phyloP scores from a whole-genome alignment of 2,329 filamentous ascomycete genomes.

The Rhynchosporium agropyri region DNA sequence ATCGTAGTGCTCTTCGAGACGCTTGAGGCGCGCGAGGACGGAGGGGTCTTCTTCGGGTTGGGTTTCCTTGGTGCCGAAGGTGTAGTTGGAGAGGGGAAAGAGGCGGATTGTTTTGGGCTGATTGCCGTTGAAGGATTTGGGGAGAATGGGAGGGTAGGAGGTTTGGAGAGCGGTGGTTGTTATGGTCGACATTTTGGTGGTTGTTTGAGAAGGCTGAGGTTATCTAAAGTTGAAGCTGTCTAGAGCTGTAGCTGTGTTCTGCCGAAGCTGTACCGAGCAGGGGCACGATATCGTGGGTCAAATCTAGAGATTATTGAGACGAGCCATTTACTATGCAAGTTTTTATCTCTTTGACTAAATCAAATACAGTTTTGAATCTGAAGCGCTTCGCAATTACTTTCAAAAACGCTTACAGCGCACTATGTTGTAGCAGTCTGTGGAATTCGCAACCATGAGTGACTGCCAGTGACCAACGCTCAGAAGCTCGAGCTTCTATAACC shows the following conservation, averaged over 20 bases:
- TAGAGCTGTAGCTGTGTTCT: conserved; percentile 1
- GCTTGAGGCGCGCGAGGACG: conserved; percentile 86
- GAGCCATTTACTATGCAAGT: too few species aligned
- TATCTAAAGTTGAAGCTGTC: conserved; percentile 8
- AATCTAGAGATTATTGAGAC: too few species aligned
- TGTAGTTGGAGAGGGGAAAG: conserved; percentile 97
- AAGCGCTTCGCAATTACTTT: too few species aligned
- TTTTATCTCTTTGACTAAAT: too few species aligned
- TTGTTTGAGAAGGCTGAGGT: neutral
- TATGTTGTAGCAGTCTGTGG: too few species aligned
- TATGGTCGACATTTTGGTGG: conserved; percentile 75
- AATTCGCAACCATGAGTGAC: too few species aligned
- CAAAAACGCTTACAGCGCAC: too few species aligned
- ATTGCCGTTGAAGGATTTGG: conserved; percentile 82
- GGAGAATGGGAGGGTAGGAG: conserved; percentile 75
- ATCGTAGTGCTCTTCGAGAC: conserved; percentile 93
- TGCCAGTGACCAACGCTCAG: too few species aligned
- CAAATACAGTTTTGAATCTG: too few species aligned
- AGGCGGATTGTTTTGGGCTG: conserved; percentile 89
- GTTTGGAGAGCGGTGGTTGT: conserved; percentile 76
- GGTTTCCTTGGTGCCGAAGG: conserved; percentile 96
- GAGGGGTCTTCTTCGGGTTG: conserved; percentile 98
- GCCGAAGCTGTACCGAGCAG: neutral
- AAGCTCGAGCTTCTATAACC: too few species aligned
- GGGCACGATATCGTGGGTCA: neutral